Evolutionary conservation across 2,329 filamentous ascomycete species (phyloP).

Genomic region (Aspergillus sp.): DNA sequence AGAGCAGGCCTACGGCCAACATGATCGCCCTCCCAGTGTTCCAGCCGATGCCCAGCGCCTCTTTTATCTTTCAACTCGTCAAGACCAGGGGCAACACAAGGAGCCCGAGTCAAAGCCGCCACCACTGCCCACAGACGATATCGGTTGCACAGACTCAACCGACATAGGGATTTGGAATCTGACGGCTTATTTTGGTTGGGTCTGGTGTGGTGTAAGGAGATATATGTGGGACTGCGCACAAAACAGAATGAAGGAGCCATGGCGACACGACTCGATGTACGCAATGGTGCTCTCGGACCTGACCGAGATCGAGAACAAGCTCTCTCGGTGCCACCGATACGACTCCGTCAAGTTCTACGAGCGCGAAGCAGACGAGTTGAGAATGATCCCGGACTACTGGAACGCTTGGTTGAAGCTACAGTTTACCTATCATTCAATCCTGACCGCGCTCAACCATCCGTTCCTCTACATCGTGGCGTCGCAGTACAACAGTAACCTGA

Average conservation of each 20-base stretch:
- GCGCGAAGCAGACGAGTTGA: constrained; percentile 39
- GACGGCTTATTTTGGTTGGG: constrained; percentile 42
- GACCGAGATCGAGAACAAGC: constrained; percentile 39
- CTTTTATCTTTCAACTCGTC: constrained; percentile 17
- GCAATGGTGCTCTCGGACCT: constrained; percentile 43
- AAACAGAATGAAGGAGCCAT: constrained; percentile 42
- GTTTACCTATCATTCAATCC: constrained; percentile 45
- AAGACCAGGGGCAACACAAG: constrained; percentile 10
- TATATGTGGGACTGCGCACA: constrained; percentile 43
- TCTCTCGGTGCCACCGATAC: constrained; percentile 44
- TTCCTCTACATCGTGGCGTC: constrained; percentile 46
- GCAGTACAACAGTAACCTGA: constrained; percentile 43
- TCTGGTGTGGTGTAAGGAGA: constrained; percentile 38
- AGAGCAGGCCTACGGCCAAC: constrained; percentile 43
- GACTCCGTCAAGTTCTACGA: constrained; percentile 46
- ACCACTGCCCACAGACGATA: constrained; percentile 36
- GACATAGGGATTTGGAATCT: constrained; percentile 45
- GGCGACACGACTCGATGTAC: constrained; percentile 45
- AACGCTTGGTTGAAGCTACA: constrained; percentile 45
- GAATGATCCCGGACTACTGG: constrained; percentile 41
- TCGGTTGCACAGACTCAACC: constrained; percentile 32
- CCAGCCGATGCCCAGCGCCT: constrained; percentile 35
- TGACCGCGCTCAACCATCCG: constrained; percentile 45
- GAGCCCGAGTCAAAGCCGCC: constrained; percentile 29
- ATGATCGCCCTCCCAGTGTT: constrained; percentile 36